A percentile compares a stretch with the other conserved stretches of the same genome.
Conservation (phyloP, 208 protist genomes). For the Trypanosoma vivax region DNA sequence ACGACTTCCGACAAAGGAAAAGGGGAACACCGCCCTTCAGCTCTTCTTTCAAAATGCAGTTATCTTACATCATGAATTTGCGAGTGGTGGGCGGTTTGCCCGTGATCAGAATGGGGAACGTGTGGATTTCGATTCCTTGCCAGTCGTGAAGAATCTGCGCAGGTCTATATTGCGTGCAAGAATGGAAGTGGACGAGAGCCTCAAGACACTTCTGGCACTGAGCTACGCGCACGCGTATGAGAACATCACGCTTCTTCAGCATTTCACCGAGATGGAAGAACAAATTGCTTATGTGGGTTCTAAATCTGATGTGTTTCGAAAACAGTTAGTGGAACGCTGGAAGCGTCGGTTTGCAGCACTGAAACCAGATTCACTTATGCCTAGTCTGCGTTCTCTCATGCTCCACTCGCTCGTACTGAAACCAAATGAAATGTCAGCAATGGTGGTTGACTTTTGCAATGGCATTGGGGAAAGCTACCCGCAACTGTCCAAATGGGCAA, state of each 20-base stretch:
- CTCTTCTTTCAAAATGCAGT: slow-evolving; percentile 76
- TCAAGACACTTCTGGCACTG: slow-evolving; percentile 79
- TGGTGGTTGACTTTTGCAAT: slow-evolving; percentile 96
- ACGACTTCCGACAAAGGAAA: slow-evolving; percentile 57
- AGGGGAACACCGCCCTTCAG: slow-evolving; percentile 45
- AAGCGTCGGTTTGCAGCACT: slow-evolving; percentile 78
- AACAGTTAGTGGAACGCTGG: slow-evolving; percentile 71
- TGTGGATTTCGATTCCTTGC: not conserved
- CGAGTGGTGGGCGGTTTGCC: slow-evolving; percentile 12
- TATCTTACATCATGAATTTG: slow-evolving; percentile 34
- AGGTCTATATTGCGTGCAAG: slow-evolving; percentile 55
- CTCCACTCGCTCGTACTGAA: slow-evolving; percentile 93
- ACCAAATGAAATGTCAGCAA: slow-evolving; percentile 90
- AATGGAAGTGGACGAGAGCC: slow-evolving; percentile 75
- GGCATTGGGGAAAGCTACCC: slow-evolving; percentile 67
- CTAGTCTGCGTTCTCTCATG: slow-evolving; percentile 94
- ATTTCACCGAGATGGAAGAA: slow-evolving; percentile 99
- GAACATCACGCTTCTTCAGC: slow-evolving; percentile 94
- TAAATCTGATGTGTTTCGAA: slow-evolving; percentile 41
- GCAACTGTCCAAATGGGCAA: slow-evolving; percentile 80
- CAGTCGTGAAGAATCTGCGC: slow-evolving; percentile 32
- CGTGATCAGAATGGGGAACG: not conserved
- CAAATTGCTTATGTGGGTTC: slow-evolving; percentile 85
- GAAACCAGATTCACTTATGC: slow-evolving; percentile 86
- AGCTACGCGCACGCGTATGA: slow-evolving; percentile 93